A percentile compares a stretch with the other conserved stretches of the same genome.
phyloP scores from a whole-genome alignment of 768 basidiomycete species.

The Dacryopinax primogenitus region DNA sequence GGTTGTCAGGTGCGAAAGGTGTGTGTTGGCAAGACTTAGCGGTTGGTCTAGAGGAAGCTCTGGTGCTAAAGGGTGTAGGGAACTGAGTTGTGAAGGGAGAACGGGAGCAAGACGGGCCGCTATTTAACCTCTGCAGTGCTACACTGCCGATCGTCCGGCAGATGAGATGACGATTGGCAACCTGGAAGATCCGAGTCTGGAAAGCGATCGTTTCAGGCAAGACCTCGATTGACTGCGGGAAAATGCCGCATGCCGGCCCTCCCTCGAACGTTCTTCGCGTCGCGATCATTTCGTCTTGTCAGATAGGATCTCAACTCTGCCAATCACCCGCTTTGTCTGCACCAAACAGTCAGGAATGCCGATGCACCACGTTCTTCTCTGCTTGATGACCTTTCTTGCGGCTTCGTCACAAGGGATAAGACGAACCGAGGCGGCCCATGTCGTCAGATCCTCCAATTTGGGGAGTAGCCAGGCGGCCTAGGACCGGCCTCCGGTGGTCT shows the following conservation, averaged over 20 bases:
- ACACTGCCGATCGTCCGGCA: not conserved
- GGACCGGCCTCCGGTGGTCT: not conserved
- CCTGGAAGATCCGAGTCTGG: not conserved
- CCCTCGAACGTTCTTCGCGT: not conserved
- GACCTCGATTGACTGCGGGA: not conserved
- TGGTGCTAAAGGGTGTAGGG: not conserved
- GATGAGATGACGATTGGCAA: not conserved
- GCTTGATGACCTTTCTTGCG: not conserved
- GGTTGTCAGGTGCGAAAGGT: not conserved
- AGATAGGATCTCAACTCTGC: constrained; percentile 6
- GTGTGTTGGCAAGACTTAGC: not conserved
- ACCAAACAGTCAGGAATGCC: not conserved
- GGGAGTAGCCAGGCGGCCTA: not conserved
- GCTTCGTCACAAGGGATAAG: not conserved
- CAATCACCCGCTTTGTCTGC: not conserved
- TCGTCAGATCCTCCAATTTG: not conserved
- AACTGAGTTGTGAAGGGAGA: not conserved
- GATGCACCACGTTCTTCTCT: not conserved
- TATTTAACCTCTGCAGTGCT: not conserved
- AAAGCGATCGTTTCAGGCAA: not conserved
- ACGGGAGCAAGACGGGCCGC: not conserved
- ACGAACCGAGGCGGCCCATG: not conserved
- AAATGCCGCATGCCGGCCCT: not conserved
- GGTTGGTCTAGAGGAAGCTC: not conserved
- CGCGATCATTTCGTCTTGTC: not conserved